Evolutionary conservation across 306 rosid genomes (phyloP).

Genomic region (Canavalia ensiformis): DNA sequence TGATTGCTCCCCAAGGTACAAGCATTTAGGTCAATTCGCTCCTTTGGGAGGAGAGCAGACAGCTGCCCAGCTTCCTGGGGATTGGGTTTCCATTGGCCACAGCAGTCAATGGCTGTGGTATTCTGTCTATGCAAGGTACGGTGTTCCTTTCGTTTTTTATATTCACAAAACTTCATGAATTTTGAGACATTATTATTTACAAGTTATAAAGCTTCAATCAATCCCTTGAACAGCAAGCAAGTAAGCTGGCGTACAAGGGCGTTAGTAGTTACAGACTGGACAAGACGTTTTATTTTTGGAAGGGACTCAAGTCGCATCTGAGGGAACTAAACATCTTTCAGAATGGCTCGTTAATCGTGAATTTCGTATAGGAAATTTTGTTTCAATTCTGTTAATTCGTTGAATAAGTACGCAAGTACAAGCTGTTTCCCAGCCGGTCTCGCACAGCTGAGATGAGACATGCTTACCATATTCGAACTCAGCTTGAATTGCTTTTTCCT

Average conservation of each 20-base stretch:
- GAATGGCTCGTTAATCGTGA: neutral
- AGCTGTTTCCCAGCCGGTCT: neutral
- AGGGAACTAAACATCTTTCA: conserved; percentile 20
- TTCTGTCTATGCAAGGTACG: conserved; percentile 94
- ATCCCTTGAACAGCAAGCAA: conserved; percentile 80
- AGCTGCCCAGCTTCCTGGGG: conserved; percentile 99
- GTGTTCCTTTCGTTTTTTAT: neutral
- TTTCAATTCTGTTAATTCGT: conserved; percentile 39
- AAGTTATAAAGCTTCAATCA: conserved; percentile 30
- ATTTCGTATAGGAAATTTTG: conserved; percentile 15
- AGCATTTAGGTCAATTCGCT: conserved; percentile 97
- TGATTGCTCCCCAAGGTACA: conserved; percentile 70
- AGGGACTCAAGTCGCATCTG: conserved; percentile 86
- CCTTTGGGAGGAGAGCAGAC: conserved; percentile 99
- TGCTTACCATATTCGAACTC: neutral
- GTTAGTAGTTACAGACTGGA: conserved; percentile 89
- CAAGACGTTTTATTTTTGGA: conserved; percentile 80
- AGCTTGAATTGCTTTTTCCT: neutral
- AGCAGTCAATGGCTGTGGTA: conserved; percentile 99
- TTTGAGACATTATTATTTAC: conserved; percentile 30
- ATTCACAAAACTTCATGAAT: neutral
- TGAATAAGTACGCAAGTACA: conserved; percentile 25
- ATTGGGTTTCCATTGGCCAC: conserved; percentile 94
- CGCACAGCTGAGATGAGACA: neutral
- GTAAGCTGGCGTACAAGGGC: conserved; percentile 97